Base-by-base conservation (phyloP, 192 early-diverging fungal species). In the Gigaspora rosea region DNA sequence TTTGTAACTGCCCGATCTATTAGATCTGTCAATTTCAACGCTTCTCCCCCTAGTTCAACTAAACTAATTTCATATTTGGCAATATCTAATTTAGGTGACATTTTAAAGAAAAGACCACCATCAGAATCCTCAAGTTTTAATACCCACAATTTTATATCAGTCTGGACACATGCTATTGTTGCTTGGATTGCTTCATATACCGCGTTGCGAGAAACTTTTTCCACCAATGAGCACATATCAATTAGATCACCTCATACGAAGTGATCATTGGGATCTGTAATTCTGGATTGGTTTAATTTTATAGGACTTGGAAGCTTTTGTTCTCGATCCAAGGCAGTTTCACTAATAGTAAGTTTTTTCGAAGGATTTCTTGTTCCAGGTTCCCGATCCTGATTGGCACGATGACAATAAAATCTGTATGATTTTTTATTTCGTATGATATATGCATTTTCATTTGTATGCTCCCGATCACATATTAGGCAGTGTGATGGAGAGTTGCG, bases 51-150 rank as follows among this genome's bases (percentile, higher is more conserved):
- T 36, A 36, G 36, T 68, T 68, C 66, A 36, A 15, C 9, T 46
- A 68, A 3, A 2, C 36, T 68, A 47, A 68, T 68, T 68, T 68
- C 66, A 48, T 68, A 68, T n/a, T 11, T 11, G 1, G 41, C 66
- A 7, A 68, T 4, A 68, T 68, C 66, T 46, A 68, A 0, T 46
- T 68, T 68, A 41, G 66, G 10, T 46, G 41, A 10, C 41, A 68
- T 68, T 36, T 68, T 35, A n/a, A 36, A 68, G 66, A 47, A 68
- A 68, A 68, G 36, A 47, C 41, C 66, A 68, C 36, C 36, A 68
- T 68, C 41, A 0, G 41, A 68, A 48, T 68, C 41, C 36, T 68
- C 41, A 10, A 68, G 22, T 68, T 68, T 68, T 36, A 68, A 35
- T 68, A 68, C 1, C 32, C 41, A 68, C 36, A 68, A 68, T 48